Percentiles rank a stretch among this genome's conserved stretches.
Conservation (phyloP, 1,284 basidiomycete species). For the Cerrena zonata region DNA sequence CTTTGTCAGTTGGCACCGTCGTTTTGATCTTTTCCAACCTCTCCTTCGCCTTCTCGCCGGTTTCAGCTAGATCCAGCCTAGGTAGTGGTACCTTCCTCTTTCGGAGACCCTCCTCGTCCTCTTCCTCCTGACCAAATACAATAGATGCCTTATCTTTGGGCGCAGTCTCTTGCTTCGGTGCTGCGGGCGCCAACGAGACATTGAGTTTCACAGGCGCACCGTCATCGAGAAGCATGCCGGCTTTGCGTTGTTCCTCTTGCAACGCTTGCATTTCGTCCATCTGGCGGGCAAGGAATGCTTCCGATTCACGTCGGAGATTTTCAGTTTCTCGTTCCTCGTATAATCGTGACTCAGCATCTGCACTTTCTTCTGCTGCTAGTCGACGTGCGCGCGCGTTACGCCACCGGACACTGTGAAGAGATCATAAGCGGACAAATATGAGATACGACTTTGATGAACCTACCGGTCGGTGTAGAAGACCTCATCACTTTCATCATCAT, state of each 20-base stretch:
- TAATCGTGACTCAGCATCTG: slow-evolving; percentile 75
- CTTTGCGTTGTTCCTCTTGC: slow-evolving; percentile 80
- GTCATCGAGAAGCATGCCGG: slow-evolving; percentile 84
- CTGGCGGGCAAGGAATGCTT: slow-evolving; percentile 81
- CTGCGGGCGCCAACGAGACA: slow-evolving; percentile 53
- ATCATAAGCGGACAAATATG: background rate
- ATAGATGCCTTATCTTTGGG: slow-evolving; percentile 47
- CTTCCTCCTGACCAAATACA: slow-evolving; percentile 77
- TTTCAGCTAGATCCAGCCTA: slow-evolving; percentile 80
- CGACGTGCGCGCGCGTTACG: slow-evolving; percentile 61
- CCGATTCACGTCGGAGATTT: slow-evolving; percentile 78
- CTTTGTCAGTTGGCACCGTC: slow-evolving; percentile 66
- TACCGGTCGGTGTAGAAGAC: slow-evolving; percentile 81
- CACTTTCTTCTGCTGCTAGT: slow-evolving; percentile 68
- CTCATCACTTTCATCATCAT: slow-evolving; percentile 87
- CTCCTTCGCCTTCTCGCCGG: slow-evolving; percentile 70
- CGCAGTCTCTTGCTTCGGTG: slow-evolving; percentile 41
- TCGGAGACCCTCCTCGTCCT: slow-evolving; percentile 70
- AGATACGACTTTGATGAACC: slow-evolving; percentile 11
- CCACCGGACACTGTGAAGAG: slow-evolving; percentile 59
- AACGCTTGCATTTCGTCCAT: slow-evolving; percentile 88
- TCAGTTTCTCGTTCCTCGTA: slow-evolving; percentile 81
- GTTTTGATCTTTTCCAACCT: slow-evolving; percentile 69
- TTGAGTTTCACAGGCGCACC: slow-evolving; percentile 81
- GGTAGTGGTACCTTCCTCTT: slow-evolving; percentile 78